Conservation (phyloP, 768 basidiomycete genomes). For the Clathrus columnatus region DNA sequence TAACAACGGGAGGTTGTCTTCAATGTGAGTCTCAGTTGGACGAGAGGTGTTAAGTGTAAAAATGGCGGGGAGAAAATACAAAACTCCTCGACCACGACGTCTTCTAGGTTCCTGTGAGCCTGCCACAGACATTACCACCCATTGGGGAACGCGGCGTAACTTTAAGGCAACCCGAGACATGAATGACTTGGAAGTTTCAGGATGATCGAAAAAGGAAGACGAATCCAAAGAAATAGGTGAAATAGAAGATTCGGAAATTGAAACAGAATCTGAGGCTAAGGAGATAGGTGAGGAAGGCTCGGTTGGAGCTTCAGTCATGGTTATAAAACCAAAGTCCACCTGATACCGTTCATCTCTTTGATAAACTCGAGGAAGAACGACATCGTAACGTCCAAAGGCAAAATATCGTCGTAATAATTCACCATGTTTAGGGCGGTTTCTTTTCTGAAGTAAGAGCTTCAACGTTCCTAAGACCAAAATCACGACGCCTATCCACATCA, state of each 20-base stretch:
- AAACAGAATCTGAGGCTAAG: constrained; percentile 1
- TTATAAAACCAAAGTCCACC: constrained; percentile 44
- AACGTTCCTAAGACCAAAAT: constrained; percentile 64
- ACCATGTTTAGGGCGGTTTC: constrained; percentile 49
- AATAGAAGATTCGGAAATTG: constrained; percentile 39
- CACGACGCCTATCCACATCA: constrained; percentile 79
- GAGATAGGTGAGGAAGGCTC: constrained; percentile 4
- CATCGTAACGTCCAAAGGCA: constrained; percentile 41
- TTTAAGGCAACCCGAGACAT: constrained; percentile 41
- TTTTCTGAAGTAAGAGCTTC: constrained; percentile 42
- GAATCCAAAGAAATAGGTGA: constrained; percentile 58
- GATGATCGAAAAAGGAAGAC: constrained; percentile 24
- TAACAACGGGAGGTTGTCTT: constrained; percentile 38
- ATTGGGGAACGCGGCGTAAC: constrained; percentile 48
- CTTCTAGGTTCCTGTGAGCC: constrained; percentile 34
- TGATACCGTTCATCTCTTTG: constrained; percentile 67
- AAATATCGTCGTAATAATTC: constrained; percentile 11
- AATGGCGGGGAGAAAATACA: constrained; percentile 79
- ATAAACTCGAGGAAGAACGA: constrained; percentile 67
- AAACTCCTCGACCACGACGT: constrained; percentile 49
- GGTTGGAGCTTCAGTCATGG: constrained; percentile 6
- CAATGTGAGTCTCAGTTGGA: constrained; percentile 21
- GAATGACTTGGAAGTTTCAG: constrained; percentile 36
- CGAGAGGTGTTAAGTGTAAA: constrained; percentile 38
- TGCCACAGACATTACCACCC: constrained; percentile 38